A percentile compares a stretch with the other conserved stretches of the same genome.
Evolutionary conservation across 2,329 filamentous ascomycete species (phyloP).

Genomic region (Bipolaris sorokiniana): DNA sequence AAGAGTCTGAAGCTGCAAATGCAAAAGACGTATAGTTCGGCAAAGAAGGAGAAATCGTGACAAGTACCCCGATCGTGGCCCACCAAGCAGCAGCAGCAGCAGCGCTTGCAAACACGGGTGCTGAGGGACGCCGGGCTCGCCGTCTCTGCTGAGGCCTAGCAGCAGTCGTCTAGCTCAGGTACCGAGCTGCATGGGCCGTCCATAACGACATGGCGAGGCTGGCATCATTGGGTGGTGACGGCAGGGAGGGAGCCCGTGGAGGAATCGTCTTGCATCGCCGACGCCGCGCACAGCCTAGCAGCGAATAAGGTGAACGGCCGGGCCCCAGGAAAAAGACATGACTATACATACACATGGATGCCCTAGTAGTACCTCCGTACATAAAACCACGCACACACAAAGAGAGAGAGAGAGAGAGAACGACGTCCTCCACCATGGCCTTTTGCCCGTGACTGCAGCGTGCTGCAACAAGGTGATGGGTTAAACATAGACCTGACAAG

Average conservation of each 20-base stretch:
- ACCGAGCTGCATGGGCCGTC: conserved; percentile 40
- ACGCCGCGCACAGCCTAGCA: conserved; percentile 25
- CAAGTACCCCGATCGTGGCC: conserved; percentile 40
- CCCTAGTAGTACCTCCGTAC: conserved; percentile 17
- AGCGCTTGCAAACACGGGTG: background rate
- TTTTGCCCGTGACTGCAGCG: conserved; percentile 24
- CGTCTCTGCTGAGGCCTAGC: conserved; percentile 28
- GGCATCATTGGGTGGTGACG: conserved; percentile 43
- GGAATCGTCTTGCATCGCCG: conserved; percentile 27
- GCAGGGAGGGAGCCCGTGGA: conserved; percentile 39
- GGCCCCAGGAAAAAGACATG: conserved; percentile 15
- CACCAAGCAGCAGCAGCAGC: conserved; percentile 16
- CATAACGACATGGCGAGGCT: conserved; percentile 38
- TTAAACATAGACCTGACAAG: conserved; percentile 21
- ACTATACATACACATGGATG: conserved; percentile 22
- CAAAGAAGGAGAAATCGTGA: conserved; percentile 38
- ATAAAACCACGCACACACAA: too few relatives aligned
- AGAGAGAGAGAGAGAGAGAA: too few relatives aligned
- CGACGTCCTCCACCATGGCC: conserved; percentile 22
- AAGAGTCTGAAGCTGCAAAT: conserved; percentile 31
- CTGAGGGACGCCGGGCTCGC: background rate
- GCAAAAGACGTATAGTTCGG: conserved; percentile 34
- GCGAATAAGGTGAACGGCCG: conserved; percentile 29
- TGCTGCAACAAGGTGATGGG: conserved; percentile 28
- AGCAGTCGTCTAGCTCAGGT: conserved; percentile 36